phyloP scores from a whole-genome alignment of 2,329 filamentous ascomycete species.

The Boeremia exigua region DNA sequence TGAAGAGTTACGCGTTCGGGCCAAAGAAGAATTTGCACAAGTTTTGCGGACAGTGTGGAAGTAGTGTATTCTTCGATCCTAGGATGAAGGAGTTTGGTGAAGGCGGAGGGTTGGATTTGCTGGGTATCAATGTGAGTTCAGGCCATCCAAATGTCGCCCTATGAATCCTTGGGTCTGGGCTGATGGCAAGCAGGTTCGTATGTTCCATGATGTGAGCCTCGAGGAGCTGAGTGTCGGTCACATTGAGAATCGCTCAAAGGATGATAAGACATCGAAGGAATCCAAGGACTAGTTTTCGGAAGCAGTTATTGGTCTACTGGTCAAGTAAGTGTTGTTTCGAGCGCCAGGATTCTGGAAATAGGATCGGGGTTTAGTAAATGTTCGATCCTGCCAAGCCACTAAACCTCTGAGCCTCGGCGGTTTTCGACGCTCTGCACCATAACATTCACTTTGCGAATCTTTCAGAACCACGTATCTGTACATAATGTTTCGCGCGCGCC shows the following conservation, averaged over 20 bases:
- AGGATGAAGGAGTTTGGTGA: slow-evolving; percentile 31
- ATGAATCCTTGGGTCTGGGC: not conserved
- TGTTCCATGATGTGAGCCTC: slow-evolving; percentile 38
- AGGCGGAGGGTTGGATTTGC: slow-evolving; percentile 22
- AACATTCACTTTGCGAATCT: slow-evolving; percentile 3
- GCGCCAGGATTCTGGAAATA: too few species aligned
- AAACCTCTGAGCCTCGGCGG: slow-evolving; percentile 32
- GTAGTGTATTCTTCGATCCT: slow-evolving; percentile 38
- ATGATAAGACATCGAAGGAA: not conserved
- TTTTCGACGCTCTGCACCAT: slow-evolving; percentile 6
- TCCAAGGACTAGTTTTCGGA: not conserved
- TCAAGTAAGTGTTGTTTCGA: too few species aligned
- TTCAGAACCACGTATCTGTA: slow-evolving; percentile 4
- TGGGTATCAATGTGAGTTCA: slow-evolving; percentile 38
- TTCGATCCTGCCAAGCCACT: slow-evolving; percentile 28
- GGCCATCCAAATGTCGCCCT: not conserved
- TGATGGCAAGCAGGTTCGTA: slow-evolving; percentile 24
- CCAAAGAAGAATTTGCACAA: slow-evolving; percentile 32
- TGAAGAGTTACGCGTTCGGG: slow-evolving; percentile 36
- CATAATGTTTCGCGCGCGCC: slow-evolving; percentile 32
- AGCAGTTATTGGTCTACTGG: too few species aligned
- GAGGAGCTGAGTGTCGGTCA: slow-evolving; percentile 30
- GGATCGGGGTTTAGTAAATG: not conserved
- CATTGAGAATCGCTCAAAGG: slow-evolving; percentile 26
- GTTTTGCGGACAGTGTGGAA: slow-evolving; percentile 39